These are phyloP conservation scores for Jackrogersella multiformis DNA, from an alignment of 495 filamentous ascomycete genomes.

Conservation along the genomic window DNA sequence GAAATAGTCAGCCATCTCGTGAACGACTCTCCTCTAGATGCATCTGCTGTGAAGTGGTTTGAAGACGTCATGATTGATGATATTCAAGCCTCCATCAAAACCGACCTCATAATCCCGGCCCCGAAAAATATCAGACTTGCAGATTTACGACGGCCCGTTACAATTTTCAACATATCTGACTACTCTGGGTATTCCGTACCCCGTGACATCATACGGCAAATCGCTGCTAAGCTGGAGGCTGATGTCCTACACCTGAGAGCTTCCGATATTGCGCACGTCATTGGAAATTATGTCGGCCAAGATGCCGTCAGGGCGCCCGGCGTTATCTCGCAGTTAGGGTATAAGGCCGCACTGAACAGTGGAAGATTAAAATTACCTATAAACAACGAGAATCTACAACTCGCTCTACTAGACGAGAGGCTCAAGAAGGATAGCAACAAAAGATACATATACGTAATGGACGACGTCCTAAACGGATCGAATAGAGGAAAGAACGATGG, in stretches of 20 bases:
- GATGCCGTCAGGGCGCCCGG: slow-evolving; percentile 54
- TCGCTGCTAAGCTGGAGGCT: slow-evolving; percentile 69
- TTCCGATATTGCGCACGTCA: slow-evolving; percentile 80
- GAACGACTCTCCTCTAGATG: slow-evolving; percentile 5
- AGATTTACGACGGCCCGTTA: slow-evolving; percentile 48
- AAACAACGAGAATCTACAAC: slow-evolving; percentile 15
- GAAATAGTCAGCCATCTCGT: slow-evolving; percentile 6
- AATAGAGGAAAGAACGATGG: slow-evolving; percentile 44
- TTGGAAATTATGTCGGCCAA: slow-evolving; percentile 77
- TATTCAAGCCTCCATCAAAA: slow-evolving; percentile 47
- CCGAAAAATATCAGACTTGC: slow-evolving; percentile 32
- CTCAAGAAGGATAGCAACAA: slow-evolving; percentile 27
- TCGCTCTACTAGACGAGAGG: slow-evolving; percentile 26
- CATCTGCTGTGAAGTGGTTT: slow-evolving; percentile 24
- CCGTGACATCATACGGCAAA: slow-evolving; percentile 47
- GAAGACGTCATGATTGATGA: slow-evolving; percentile 43
- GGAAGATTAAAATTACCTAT: slow-evolving; percentile 42
- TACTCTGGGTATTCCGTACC: slow-evolving; percentile 47
- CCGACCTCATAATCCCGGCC: slow-evolving; percentile 46
- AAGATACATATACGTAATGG: slow-evolving; percentile 37
- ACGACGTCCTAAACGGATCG: slow-evolving; percentile 36
- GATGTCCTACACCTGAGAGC: slow-evolving; percentile 82
- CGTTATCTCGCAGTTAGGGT: slow-evolving; percentile 67
- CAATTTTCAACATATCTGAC: slow-evolving; percentile 51
- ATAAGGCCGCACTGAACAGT: slow-evolving; percentile 62